A percentile compares a stretch with the other conserved stretches of the same genome.
phyloP scores from a whole-genome alignment of 768 basidiomycete species.

The Russula sp. region DNA sequence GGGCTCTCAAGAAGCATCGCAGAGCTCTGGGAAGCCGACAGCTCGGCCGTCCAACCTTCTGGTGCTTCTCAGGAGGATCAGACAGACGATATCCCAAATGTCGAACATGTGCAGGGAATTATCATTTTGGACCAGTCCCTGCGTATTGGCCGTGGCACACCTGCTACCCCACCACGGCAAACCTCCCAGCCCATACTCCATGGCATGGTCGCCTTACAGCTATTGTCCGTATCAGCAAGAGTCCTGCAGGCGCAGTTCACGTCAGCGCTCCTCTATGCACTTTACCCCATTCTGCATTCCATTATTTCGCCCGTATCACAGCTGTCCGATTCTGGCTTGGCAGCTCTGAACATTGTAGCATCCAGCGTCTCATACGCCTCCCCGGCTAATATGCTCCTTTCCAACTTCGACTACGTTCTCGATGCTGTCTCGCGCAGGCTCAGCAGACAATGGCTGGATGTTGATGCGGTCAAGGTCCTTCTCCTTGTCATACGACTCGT shows the following conservation, averaged over 20 bases:
- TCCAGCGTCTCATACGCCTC: conserved; percentile 83
- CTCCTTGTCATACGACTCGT: conserved; percentile 80
- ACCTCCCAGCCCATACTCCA: conserved; percentile 60
- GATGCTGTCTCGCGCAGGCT: conserved; percentile 85
- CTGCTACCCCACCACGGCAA: conserved; percentile 28
- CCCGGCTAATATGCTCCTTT: conserved; percentile 77
- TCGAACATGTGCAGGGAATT: conserved; percentile 19
- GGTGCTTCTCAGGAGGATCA: conserved; percentile 26
- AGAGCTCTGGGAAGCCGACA: conserved; percentile 60
- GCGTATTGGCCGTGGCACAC: conserved; percentile 38
- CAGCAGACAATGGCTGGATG: conserved; percentile 72
- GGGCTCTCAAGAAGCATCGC: conserved; percentile 57
- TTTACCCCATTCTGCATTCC: conserved; percentile 86
- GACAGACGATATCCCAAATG: conserved; percentile 2
- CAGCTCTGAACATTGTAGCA: conserved; percentile 65
- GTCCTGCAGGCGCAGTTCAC: conserved; percentile 69
- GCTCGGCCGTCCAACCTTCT: conserved; percentile 23
- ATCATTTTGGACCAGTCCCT: conserved; percentile 26
- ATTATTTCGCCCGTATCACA: conserved; percentile 65
- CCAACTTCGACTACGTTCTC: conserved; percentile 95
- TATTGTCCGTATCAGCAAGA: conserved; percentile 64
- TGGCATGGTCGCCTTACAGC: conserved; percentile 60
- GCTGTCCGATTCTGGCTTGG: conserved; percentile 69
- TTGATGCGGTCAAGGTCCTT: conserved; percentile 85
- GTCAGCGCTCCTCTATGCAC: conserved; percentile 63